phyloP scores from a whole-genome alignment of 805 yeast genomes.

The Brettanomyces nanus region DNA sequence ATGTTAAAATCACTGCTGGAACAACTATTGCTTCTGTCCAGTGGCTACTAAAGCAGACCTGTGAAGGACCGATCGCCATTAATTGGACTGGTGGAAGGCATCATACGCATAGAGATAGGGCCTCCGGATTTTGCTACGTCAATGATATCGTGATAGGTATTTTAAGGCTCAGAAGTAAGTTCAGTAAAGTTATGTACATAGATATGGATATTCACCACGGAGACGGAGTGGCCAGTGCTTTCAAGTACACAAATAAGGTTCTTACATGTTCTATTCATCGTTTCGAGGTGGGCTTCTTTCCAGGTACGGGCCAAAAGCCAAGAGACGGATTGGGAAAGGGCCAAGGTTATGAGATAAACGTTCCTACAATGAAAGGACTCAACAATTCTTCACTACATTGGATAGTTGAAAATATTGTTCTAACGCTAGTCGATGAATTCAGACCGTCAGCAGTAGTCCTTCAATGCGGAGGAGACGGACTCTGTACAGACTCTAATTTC shows the following conservation, averaged over 20 bases:
- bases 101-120: conserved; percentile 46
- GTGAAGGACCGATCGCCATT: conserved; percentile 31
- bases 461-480: conserved; percentile 71
- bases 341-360: conserved; percentile 32
- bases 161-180: conserved; percentile 37
- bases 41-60: conserved; percentile 18
- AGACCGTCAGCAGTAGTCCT: conserved; percentile 49
- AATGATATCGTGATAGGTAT: conserved; percentile 62
- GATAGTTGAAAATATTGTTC: conserved; percentile 33
- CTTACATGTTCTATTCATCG: conserved; percentile 58
- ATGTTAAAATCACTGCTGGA: conserved; percentile 44
- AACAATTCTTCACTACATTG: conserved; percentile 34
- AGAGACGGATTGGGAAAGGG: conserved; percentile 33
- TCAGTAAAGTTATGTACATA: conserved; percentile 44
- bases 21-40: conserved; percentile 46
- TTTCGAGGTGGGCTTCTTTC: conserved; percentile 60
- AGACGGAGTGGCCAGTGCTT: conserved; percentile 69
- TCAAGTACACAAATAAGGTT: conserved; percentile 45
- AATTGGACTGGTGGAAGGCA: conserved; percentile 82
- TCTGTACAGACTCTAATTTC: conserved; percentile 48
- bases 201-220: conserved; percentile 78
- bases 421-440: conserved; percentile 32
- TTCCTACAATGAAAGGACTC: conserved; percentile 53
- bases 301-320: conserved; percentile 52
- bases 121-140: conserved; percentile 67